Base-by-base conservation (phyloP, 805 yeast species). In the Wickerhamomyces alni region DNA sequence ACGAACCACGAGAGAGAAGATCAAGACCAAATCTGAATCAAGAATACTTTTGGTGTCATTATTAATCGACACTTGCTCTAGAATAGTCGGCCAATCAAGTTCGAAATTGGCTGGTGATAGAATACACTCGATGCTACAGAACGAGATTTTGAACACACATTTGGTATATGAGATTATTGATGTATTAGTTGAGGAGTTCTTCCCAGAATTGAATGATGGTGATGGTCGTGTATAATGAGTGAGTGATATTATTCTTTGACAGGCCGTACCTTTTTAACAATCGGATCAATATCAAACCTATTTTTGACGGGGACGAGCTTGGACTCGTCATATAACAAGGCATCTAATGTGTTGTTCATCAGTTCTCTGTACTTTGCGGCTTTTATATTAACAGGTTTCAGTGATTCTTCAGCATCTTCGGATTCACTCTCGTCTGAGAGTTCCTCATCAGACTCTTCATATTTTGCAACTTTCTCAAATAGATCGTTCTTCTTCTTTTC, bases 61-160 rank as follows among this genome's bases (percentile, higher is more conserved):
- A 37, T 62, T 86, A 54, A 61, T 68, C 17, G 94, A 85, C 40
- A 63, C 79, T 1, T 76, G 83, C 39, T 77, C 89, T 12, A 80
- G 73, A 50, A 72, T 88, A 1, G 87, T 89, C 42, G 96, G 97
- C 0, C 56, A 68, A 4, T 58, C 75, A 8, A 81, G 77, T 45
- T 73, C 94, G 3, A 69, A 66, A 39, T 68, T 65, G 41, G 96
- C 95, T 0, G 72, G 83, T 8, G 59, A 62, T 4, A 66, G 74
- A 33, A 37, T 85, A 1, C 82, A 83, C 57, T 72, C 70, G 10
- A 71, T 83, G 76, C 45, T 85, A 5, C 97, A 89, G 55, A 85
- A 86, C 50, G 84, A 80, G 42, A 67, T 70, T 19, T 61, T 89
- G 42, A 84, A 84, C 55, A 69, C 75, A 17, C 86, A 83, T 51